Evolutionary conservation across 495 filamentous ascomycete species (phyloP), one percentile per base, ranked within the genome.

Genomic region (Cercophora sp.): DNA sequence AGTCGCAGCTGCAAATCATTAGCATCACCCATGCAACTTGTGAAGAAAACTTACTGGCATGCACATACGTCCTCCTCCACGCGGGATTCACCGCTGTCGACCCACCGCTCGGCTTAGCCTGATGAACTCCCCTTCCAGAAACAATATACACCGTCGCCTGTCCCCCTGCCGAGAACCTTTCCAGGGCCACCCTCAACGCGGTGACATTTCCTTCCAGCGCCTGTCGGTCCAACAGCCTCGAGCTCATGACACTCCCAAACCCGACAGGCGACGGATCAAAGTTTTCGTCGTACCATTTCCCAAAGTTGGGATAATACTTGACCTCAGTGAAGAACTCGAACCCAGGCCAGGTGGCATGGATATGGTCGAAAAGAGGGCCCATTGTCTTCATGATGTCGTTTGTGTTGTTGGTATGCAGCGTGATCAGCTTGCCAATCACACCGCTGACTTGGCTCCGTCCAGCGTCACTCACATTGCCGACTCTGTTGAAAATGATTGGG

Each of bases 21-120:
- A n/a, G n/a, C n/a, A n/a, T n/a, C n/a, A n/a, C n/a, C n/a, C n/a
- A n/a, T n/a, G n/a, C n/a, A n/a, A n/a, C n/a, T n/a, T n/a, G n/a
- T n/a, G n/a, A 32, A 18, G 8, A 18, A 5, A 10, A 56, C 67
- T 58, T 54, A 64, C 67, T 52, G 8, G 61, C 29, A 51, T 71
- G 67, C 45, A 79, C 70, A 27, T 79, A 50, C 0, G 79, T 55
- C 8, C 72, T 71, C 29, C 82, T 70, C 79, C 80, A 83, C 3
- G 73, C 75, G 15, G 80, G 80, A 24, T 77, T 63, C 6, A 82
- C 73, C 0, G 80, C 65, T 8, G 57, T 65, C 42, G 59, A 51
- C 0, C 67, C 69, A 6, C 67, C 69, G 39, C 66, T 57, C n/a
- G 67, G 63, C 73, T 79, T 58, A 8, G 66, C 69, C 24, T 72